Evolutionary conservation across 2,329 filamentous ascomycete species (phyloP), one percentile per base, ranked within the genome.

Genomic region (Hyphodiscus sp.): DNA sequence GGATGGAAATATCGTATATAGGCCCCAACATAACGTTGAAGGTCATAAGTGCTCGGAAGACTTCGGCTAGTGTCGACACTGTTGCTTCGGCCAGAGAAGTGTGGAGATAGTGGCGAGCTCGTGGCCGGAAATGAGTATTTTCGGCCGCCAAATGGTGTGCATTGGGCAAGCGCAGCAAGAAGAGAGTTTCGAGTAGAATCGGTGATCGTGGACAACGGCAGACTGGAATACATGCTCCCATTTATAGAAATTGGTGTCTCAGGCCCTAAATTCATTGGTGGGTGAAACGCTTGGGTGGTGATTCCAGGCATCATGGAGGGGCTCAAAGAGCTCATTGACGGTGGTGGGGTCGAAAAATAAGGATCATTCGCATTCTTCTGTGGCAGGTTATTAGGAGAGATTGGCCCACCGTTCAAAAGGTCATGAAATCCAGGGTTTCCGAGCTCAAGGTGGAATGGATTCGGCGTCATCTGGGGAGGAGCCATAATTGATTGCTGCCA

Each of bases 1-100:
- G 92, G 92, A 67, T 96, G 91, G 70, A 95, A 96, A 69, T 89
- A 95, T 60, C 85, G 84, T 65, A 97, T 83, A 72, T 96, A 97
- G 55, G 91, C 87, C 60, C 85, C 84, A 58, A 96, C 88, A 70
- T 91, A 96, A 68, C 90, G 87, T 70, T 95, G 91, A 58, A 97
- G 82, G 68, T 96, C 90, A 67, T 81, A 78, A 33, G 89, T 92
- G 72, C 81, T 90, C 50, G 92, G 91, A 54, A 96, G 78, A 60
- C 74, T 79, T 62, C 74, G 79, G 65, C 73, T 76, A 63, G 77
- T 72, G 61, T 76, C 74, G 58, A 72, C 67, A 78, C 77, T 68
- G 75, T 77, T 69, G 51, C 72, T 67, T 61, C 72, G 71, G 59
- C 71, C 70, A 58, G 76, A 70, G 59, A 76, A 72, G 58, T 78